Evolutionary conservation across 768 basidiomycete genomes (phyloP).

Genomic region (Pleurotus tuber-regium): DNA sequence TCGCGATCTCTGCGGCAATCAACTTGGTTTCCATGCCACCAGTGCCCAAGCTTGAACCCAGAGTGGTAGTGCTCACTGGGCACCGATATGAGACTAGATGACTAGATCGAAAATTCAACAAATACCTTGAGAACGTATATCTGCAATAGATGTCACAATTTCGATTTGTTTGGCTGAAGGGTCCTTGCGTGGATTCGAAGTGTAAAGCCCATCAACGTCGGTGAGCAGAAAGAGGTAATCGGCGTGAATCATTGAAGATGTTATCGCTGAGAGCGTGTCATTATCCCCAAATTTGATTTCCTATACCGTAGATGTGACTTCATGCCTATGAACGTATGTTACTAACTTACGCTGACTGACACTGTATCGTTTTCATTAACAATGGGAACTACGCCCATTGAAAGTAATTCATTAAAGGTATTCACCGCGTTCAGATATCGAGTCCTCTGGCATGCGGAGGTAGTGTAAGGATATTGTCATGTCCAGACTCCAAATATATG

Average conservation of each 20-base stretch:
- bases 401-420: conserved; percentile 86
- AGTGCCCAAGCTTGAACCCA: conserved; percentile 92
- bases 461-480: conserved; percentile 18
- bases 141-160: conserved; percentile 78
- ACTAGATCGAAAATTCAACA: background rate
- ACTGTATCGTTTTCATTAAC: conserved; percentile 99
- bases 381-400: conserved; percentile 95
- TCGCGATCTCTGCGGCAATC: conserved; percentile 97
- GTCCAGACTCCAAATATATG: conserved; percentile 15
- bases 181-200: conserved; percentile 92
- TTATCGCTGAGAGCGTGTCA: conserved; percentile 96
- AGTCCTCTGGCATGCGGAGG: conserved; percentile 60
- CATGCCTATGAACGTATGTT: too few species aligned
- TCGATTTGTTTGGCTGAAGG: conserved; percentile 78
- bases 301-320: too few species aligned
- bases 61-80: conserved; percentile 86
- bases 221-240: conserved; percentile 97
- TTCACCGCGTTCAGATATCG: conserved; percentile 96
- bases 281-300: conserved; percentile 99
- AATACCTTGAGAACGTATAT: conserved; percentile 78
- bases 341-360: conserved; percentile 82
- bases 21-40: conserved; percentile 99
- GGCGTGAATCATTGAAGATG: conserved; percentile 95
- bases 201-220: conserved; percentile 95
- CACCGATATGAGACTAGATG: conserved; percentile 3